phyloP scores from a whole-genome alignment of 164 flowering plant genomes.

The Umbellularia californica region DNA sequence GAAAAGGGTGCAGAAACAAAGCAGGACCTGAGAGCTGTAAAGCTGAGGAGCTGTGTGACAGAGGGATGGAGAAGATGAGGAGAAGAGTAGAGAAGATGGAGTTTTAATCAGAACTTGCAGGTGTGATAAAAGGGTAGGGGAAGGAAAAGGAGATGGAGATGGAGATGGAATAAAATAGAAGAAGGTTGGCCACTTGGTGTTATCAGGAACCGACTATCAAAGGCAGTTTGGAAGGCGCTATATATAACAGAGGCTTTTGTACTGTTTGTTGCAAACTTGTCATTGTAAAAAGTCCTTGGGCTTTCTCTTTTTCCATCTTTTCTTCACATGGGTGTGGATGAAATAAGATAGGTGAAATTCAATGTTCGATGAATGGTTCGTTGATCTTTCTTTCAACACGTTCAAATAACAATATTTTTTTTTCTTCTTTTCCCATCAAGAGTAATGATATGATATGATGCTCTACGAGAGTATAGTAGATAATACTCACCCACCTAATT shows the following conservation, averaged over 20 bases:
- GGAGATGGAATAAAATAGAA: constrained; percentile 25
- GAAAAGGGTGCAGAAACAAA: constrained; percentile 3
- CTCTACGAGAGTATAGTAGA: too few relatives aligned
- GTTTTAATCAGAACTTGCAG: constrained; percentile 9
- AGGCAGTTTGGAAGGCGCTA: constrained; percentile 20
- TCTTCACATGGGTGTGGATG: not conserved
- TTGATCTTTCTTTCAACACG: too few relatives aligned
- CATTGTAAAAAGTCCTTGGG: constrained; percentile 23
- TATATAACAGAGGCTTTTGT: constrained; percentile 30
- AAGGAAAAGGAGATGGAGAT: not conserved
- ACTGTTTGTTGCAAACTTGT: constrained; percentile 7
- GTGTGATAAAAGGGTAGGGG: not conserved
- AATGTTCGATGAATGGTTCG: too few relatives aligned
- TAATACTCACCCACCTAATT: too few relatives aligned
- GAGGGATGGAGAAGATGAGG: constrained; percentile 18
- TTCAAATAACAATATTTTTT: too few relatives aligned
- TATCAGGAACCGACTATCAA: constrained; percentile 42
- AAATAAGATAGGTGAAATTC: not conserved
- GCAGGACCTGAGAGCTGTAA: constrained; percentile 6
- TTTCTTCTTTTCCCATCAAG: too few relatives aligned
- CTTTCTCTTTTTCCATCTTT: constrained; percentile 13
- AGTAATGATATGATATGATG: too few relatives aligned
- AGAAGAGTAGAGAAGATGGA: constrained; percentile 5
- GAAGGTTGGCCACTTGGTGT: constrained; percentile 9
- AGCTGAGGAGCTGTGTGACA: constrained; percentile 21